phyloP scores from a whole-genome alignment of 768 basidiomycete genomes.

The Ramaria sp. region DNA sequence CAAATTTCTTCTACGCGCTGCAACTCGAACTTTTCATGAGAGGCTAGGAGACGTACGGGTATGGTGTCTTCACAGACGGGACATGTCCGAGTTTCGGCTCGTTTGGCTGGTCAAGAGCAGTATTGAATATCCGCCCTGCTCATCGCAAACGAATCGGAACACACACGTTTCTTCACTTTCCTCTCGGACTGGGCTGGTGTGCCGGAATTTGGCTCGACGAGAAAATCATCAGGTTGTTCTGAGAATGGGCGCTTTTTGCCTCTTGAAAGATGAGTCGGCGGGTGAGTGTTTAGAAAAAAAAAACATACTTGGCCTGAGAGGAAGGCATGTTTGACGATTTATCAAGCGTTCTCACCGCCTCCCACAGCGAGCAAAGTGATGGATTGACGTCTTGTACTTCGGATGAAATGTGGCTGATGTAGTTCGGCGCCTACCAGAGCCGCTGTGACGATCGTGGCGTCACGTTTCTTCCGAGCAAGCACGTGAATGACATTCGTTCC shows the following conservation, averaged over 20 bases:
- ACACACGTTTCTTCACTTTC: conserved; percentile 6
- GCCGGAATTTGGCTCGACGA: not conserved
- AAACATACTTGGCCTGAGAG: not conserved
- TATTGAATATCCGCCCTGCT: not conserved
- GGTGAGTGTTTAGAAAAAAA: not conserved
- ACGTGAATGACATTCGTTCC: too few relatives aligned
- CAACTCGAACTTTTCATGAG: conserved; percentile 55
- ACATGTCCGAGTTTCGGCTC: conserved; percentile 61
- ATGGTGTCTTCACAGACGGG: conserved; percentile 67
- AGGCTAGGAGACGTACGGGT: conserved; percentile 57
- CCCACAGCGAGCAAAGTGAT: not conserved
- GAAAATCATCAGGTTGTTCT: not conserved
- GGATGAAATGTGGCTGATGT: not conserved
- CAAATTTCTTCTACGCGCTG: conserved; percentile 57
- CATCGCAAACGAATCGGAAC: not conserved
- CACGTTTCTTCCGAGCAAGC: not conserved
- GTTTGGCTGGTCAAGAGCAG: conserved; percentile 6
- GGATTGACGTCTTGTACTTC: not conserved
- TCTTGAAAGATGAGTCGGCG: not conserved
- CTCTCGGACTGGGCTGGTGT: not conserved
- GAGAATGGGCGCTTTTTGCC: conserved; percentile 7
- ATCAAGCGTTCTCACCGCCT: not conserved
- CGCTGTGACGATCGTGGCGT: not conserved
- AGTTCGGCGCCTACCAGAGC: too few relatives aligned
- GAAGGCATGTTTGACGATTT: not conserved